Evolutionary conservation across 139 green algal genomes (phyloP), one percentile per base, ranked within the genome.

Genomic region (Microglena sp.): DNA sequence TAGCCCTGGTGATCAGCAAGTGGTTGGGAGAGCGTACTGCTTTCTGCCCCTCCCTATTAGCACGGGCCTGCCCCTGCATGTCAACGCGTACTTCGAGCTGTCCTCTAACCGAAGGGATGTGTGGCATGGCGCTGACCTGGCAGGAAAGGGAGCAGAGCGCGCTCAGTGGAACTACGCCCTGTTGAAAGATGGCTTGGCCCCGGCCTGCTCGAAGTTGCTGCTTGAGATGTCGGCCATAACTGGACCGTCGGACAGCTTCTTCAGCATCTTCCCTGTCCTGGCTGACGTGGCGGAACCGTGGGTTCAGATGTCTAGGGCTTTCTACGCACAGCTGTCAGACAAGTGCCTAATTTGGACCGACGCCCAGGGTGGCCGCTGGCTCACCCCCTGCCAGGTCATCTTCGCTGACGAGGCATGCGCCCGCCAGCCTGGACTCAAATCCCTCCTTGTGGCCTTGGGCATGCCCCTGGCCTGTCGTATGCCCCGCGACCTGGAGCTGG

Each of bases 11-110:
- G n/a, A n/a, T n/a, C n/a, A n/a, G n/a, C n/a, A n/a, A n/a, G n/a
- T n/a, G n/a, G n/a, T 62, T 1, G 85, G 86, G 22, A 75, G 69
- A 7, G 87, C 87, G 1, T 94, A 89, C 60, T 91, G 84, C 70
- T 94, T 94, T 71, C 75, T 94, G 58, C 87, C 85, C 4, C 80
- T 94, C 22, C 87, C 87, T 2, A 60, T 87, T 15, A 31, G 22
- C 8, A 91, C 82, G 0, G 72, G 73, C 1, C 80, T 94, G 43
- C 83, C 85, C 0, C 77, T 90, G 31, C 82, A 90, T 46, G 66
- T 92, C 54, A 94, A 94, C 68, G 86, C 67, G 30, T 90, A 84
- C 63, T 94, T 92, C 60, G 87, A 94, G 80, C 82, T 94, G 29
- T 83, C 68, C 43, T 84, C 71, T 62, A 92, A 94, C 72, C 74